Base-by-base conservation (phyloP, 331 rosid species). In the Malus hybrid region DNA sequence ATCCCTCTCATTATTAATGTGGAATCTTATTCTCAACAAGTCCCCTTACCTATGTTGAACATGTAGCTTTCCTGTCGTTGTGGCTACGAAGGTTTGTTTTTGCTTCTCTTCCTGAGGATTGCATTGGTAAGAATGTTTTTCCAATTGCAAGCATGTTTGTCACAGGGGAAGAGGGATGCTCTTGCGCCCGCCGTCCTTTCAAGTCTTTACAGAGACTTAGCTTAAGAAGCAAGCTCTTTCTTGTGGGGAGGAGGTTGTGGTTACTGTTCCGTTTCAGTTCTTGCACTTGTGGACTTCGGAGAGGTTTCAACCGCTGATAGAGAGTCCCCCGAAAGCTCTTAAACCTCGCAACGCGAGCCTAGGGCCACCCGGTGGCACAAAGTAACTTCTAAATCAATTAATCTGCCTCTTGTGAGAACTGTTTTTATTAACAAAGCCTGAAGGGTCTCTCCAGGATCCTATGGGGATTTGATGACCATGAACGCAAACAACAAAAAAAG, bases 231-330 rank as follows among this genome's bases (percentile, higher is more conserved):
- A 34, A 36, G 59, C 22, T 6, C 28, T 72, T 61, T 10, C 32
- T 3, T 39, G 73, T 12, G 6, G 5, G 39, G 28, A 60, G 73
- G 60, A 32, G 56, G 39, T 69, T 2, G 56, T 4, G 50, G 42
- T 87, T 10, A 59, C 65, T 4, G 76, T 87, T 9, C 88, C 83
- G 5, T 68, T 85, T 77, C 81, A 83, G 68, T 42, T 89, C 67
- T 83, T 89, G 74, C 93, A 80, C 66, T 16, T 87, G 46, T 89
- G 91, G 93, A 77, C 69, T 5, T 80, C 78, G 76, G 93, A 89
- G 74, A 85, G 91, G 74, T 71, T 86, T 77, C 85, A 6, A 39
- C 27, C 18, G 59, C 39, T 60, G 16, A 64, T 16, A 66, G 31
- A 27, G 32, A 7, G 50, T 70, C 4, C 13, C 19, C 65, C 65